These are phyloP conservation scores for Ustilago tritici DNA, from an alignment of 1,284 basidiomycete species.

Conservation along the genomic window DNA sequence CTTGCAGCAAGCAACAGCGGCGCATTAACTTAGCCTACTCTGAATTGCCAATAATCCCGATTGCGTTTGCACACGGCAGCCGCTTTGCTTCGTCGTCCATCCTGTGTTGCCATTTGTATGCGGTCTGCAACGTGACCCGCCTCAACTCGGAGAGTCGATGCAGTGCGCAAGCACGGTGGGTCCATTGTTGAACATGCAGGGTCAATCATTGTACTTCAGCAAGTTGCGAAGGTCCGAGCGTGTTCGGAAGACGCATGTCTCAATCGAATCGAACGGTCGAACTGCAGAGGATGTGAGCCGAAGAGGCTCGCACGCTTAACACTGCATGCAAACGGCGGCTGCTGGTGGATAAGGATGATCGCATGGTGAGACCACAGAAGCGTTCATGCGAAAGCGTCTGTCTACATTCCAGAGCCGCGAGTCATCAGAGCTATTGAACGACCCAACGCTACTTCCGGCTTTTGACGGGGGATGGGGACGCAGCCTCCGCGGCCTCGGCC, in stretches of 20 bases:
- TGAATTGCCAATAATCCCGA: neutral
- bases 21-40: neutral
- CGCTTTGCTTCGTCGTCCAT: neutral
- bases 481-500: slow-evolving; percentile 32
- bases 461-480: slow-evolving; percentile 12
- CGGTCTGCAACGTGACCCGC: neutral
- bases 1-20: neutral
- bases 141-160: neutral
- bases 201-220: neutral
- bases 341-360: neutral
- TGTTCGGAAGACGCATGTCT: neutral
- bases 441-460: slow-evolving; percentile 13
- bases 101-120: slow-evolving; percentile 6
- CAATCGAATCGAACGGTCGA: neutral
- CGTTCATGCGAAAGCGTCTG: neutral
- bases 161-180: neutral
- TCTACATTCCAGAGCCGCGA: neutral
- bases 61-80: neutral
- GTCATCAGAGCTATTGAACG: no score
- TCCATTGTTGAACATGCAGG: slow-evolving; percentile 1
- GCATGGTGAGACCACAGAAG: neutral
- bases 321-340: neutral
- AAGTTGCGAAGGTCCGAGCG: slow-evolving; percentile 4
- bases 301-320: slow-evolving; percentile 15
- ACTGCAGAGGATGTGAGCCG: slow-evolving; percentile 5